A percentile compares a stretch with the other conserved stretches of the same genome.
These are phyloP conservation scores for Rhizopus stolonifer DNA, from an alignment of 371 early-diverging fungal species.

Conservation along the genomic window DNA sequence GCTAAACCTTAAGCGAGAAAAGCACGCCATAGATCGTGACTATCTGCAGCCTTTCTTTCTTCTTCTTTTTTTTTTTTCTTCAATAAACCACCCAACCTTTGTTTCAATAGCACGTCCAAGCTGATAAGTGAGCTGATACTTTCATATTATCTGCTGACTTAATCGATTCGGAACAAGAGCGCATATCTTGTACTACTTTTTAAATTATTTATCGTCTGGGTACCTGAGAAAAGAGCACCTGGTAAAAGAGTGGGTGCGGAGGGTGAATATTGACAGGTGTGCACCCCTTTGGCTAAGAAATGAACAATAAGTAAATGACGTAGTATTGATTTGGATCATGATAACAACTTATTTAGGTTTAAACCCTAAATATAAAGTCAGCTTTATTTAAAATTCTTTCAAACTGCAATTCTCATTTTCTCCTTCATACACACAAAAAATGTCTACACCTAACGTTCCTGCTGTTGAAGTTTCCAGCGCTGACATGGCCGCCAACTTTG, in stretches of 20 bases:
- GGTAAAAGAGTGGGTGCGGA: not conserved
- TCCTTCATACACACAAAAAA: too few relatives aligned
- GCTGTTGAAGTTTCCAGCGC: constrained; percentile 13
- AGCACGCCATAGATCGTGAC: not conserved
- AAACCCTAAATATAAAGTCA: not conserved
- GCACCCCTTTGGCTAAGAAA: not conserved
- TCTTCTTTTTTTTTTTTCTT: too few relatives aligned
- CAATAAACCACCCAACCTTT: too few relatives aligned
- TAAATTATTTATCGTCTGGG: constrained; percentile 1
- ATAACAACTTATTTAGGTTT: constrained; percentile 1
- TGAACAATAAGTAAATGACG: constrained; percentile 2
- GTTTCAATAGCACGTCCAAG: too few relatives aligned
- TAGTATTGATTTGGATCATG: constrained; percentile 1
- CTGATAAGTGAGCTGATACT: too few relatives aligned
- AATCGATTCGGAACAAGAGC: not conserved
- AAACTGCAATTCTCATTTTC: not conserved
- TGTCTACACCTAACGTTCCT: constrained; percentile 6
- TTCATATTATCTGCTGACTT: too few relatives aligned
- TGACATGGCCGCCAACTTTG: constrained; percentile 29
- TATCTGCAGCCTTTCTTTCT: too few relatives aligned
- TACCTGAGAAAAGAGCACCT: not conserved
- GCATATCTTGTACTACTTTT: not conserved
- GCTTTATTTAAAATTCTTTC: not conserved
- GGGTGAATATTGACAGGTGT: not conserved
- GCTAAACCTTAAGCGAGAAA: not conserved